Base-by-base conservation (phyloP, 352 stramenopile genomes). In the Phytopythium aichiense region DNA sequence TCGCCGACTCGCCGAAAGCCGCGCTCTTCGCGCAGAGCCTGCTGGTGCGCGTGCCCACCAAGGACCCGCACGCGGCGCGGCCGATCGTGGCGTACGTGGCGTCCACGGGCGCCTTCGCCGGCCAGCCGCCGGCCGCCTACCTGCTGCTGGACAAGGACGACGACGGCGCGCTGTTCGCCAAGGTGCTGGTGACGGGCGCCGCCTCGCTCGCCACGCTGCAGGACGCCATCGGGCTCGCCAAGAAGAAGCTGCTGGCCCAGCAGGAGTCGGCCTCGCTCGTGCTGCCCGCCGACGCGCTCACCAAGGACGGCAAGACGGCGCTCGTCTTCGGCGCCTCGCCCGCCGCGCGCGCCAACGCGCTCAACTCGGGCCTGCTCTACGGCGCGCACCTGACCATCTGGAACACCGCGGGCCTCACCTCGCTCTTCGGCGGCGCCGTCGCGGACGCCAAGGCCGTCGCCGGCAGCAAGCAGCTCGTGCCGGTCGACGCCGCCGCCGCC, bases 41-140 rank as follows among this genome's bases (percentile, higher is more conserved):
- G 59, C 56, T 94, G 56, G 82, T 91, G 61, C 76, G 78, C 61
- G 81, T 92, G 30, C 79, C 78, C 25, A 75, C 65, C 28, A 87
- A 88, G 66, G 77, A 91, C 61, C 42, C 73, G 7, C 79, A 90
- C 55, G 83, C 76, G n/a, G 78, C 70, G 56, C 85, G 85, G 25
- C 82, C 82, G 7, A 92, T 94, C 65, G 81, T 94, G 50, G 69
- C 90, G 33, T 91, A 92, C 66, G 81, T 89, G 40, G 80, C 80
- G 16, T 87, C 71, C 52, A 60, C 64, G 8, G 83, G 81, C 22
- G 81, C 87, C 25, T 92, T 88, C 63, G 76, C 83, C 65, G 72
- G 56, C 50, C 63, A 89, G 58, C 67, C 81, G 30, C 83, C 83
- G 11, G 68, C 76, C 56, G 83, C 79, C n/a, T 74, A 77, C 46